phyloP scores from a whole-genome alignment of 2,329 filamentous ascomycete species.

The Salinomyces thailandicus region DNA sequence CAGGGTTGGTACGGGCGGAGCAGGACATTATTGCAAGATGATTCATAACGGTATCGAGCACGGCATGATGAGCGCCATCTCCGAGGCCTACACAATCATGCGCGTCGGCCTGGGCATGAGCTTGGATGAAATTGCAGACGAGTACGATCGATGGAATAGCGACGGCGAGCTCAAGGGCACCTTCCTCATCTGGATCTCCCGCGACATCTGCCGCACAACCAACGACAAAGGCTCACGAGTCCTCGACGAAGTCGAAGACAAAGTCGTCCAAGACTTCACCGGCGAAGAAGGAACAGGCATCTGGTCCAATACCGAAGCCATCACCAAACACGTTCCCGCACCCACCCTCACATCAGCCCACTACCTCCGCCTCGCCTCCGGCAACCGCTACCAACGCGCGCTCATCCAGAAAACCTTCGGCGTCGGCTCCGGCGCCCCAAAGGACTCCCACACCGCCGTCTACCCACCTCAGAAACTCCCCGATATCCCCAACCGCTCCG shows the following conservation, averaged over 20 bases:
- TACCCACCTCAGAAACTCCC: conserved; percentile 29
- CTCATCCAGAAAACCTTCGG: conserved; percentile 39
- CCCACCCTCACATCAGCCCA: conserved; percentile 55
- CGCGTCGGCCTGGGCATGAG: conserved; percentile 46
- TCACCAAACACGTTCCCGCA: conserved; percentile 51
- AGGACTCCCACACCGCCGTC: conserved; percentile 13
- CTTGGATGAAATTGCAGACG: conserved; percentile 50
- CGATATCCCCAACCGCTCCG: conserved; percentile 22
- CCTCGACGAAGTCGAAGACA: conserved; percentile 54
- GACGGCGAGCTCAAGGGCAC: conserved; percentile 48
- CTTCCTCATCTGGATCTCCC: conserved; percentile 54
- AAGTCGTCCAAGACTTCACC: conserved; percentile 60
- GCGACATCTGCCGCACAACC: conserved; percentile 48
- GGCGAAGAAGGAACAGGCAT: conserved; percentile 56
- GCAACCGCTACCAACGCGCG: conserved; percentile 47
- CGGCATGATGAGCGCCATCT: conserved; percentile 53
- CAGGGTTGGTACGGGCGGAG: conserved; percentile 50
- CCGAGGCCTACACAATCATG: conserved; percentile 57
- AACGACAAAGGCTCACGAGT: conserved; percentile 40
- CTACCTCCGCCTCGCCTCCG: conserved; percentile 53
- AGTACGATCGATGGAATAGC: conserved; percentile 51
- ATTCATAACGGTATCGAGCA: conserved; percentile 66
- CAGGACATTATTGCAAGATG: conserved; percentile 67
- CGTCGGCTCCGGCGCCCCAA: conserved; percentile 16
- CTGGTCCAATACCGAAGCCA: conserved; percentile 54